Conservation (phyloP, 352 stramenopile species). For the Hyaloperonospora brassicae region DNA sequence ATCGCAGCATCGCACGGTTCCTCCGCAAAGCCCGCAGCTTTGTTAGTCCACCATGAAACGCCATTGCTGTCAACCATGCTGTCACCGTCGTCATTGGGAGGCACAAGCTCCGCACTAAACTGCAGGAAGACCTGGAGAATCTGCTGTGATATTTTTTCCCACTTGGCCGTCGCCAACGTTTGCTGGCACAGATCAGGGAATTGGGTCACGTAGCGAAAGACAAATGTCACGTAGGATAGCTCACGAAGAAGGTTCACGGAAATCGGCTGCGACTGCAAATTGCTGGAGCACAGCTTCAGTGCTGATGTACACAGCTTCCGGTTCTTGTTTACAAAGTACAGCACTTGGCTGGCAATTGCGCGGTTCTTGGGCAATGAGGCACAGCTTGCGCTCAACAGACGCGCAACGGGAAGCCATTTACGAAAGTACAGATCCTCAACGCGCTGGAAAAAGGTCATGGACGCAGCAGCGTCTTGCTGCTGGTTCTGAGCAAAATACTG, state of each 20-base stretch:
- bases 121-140: conserved; percentile 62
- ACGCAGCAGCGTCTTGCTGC: conserved; percentile 27
- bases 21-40: conserved; percentile 21
- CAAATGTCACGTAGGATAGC: conserved; percentile 65
- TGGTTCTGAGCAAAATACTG: conserved; percentile 40
- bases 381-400: conserved; percentile 51
- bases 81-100: conserved; percentile 28
- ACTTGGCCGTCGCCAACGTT: conserved; percentile 51
- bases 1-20: conserved; percentile 49
- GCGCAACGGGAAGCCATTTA: conserved; percentile 72
- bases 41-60: conserved; percentile 49
- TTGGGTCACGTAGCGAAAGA: conserved; percentile 73
- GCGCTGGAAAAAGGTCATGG: conserved; percentile 47
- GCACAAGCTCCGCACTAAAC: conserved; percentile 49
- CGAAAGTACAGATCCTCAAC: conserved; percentile 56
- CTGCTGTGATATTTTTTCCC: conserved; percentile 67
- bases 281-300: conserved; percentile 44
- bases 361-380: conserved; percentile 63
- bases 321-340: conserved; percentile 55
- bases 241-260: conserved; percentile 62
- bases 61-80: conserved; percentile 19
- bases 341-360: conserved; percentile 44
- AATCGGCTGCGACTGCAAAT: conserved; percentile 23
- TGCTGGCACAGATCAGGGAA: conserved; percentile 64
- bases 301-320: conserved; percentile 63